Base-by-base conservation (phyloP, 2,329 filamentous ascomycete genomes). In the Catunica adiposa region DNA sequence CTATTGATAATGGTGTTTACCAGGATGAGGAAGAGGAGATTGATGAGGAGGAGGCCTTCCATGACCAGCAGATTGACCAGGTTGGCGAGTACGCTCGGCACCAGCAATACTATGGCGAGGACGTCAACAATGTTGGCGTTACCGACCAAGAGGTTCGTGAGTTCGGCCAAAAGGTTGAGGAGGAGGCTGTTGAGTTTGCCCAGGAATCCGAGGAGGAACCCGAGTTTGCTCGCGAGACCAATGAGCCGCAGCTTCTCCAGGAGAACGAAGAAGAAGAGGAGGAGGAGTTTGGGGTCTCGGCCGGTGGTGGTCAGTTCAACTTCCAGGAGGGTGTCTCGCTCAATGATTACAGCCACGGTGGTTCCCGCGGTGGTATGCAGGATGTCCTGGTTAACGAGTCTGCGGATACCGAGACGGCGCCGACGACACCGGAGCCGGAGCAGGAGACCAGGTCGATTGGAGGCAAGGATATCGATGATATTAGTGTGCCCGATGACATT, bases 341-440 rank as follows among this genome's bases (percentile, higher is more conserved):
- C 4, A 7, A 37, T 1, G 50, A 37, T 29, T 15, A 31, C 25
- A 26, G 46, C 25, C 46, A 37, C 15, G n/a, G 20, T 8, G 11
- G 17, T 9, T 15, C 31, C 23, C 3, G 23, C 14, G 6, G 17
- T 23, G 53, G 20, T 22, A 31, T 14, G 15, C n/a, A 25, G 14
- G 23, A 15, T 17, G 11, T 20, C 3, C 50, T 53, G 3, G 44
- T 37, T 37, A 53, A 57, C 7, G 55, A 57, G 23, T 47, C 40
- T 17, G 51, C 20, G 6, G 56, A 58, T 5, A 46, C 51, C 14
- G 56, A 58, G 34, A 58, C 56, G 9, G 56, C 56, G n/a, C 56
- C 56, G 9, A 58, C 56, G 9, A 58, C 56, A 6, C 56, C 56
- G 11, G 56, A 57, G 15, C 51, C 51, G 15, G 56, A 58, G 56